Conservation (phyloP, 2,329 filamentous ascomycete genomes). For the Paracoccidioides lutzii region DNA sequence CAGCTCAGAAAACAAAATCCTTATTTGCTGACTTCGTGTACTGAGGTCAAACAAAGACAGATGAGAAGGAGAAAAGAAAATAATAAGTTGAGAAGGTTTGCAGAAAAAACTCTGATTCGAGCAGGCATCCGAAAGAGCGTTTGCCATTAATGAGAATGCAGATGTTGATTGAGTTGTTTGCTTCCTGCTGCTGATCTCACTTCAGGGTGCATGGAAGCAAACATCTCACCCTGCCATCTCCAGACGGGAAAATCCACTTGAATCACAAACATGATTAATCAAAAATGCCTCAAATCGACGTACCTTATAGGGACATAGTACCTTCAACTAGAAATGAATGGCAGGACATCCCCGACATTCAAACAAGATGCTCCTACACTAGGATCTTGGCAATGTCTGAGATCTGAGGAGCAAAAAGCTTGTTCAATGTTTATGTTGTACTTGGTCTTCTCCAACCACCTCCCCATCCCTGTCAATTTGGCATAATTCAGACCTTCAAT, state of each 20-base stretch:
- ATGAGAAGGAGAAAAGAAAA: not conserved
- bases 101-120: not conserved
- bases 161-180: not conserved
- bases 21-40: not conserved
- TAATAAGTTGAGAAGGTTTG: not conserved
- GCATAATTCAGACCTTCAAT: not conserved
- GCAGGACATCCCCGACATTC: not conserved
- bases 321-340: not conserved
- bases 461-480: not conserved
- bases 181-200: not conserved
- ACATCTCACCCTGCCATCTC: not conserved
- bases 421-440: not conserved
- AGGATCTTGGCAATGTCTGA: not conserved
- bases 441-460: not conserved
- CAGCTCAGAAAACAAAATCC: not conserved
- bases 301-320: not conserved
- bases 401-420: not conserved
- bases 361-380: not conserved
- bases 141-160: not conserved
- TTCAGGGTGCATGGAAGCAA: not conserved
- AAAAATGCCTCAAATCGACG: not conserved
- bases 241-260: not conserved
- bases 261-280: not conserved
- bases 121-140: not conserved
- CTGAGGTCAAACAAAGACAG: not conserved